Evolutionary conservation across 129 eudicot species (phyloP), one percentile per base, ranked within the genome.

Genomic region (Pulicaria dysenterica): DNA sequence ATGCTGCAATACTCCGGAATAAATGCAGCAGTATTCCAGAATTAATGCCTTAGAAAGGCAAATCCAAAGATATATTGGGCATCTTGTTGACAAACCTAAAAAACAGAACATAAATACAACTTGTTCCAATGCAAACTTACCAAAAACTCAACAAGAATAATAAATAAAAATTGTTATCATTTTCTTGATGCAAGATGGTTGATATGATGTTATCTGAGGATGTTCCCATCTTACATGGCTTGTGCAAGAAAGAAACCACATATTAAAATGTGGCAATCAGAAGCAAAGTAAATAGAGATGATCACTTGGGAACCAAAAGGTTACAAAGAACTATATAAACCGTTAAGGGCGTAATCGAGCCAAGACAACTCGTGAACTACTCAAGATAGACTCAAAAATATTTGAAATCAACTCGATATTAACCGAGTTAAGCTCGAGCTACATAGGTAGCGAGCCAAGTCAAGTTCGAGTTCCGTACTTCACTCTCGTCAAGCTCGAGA

Each of bases 191-290:
- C 48, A 37, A 8, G 45, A 50, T 36, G n/a, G n/a, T 4, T 59
- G 45, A 57, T 50, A 68, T 68, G 31, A 12, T 50, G 60, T 49
- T 38, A 68, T 49, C 47, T 12, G 38, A 67, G 36, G 1, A 50
- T 39, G 73, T 53, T 68, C 37, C 24, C 44, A 13, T 39, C 24
- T 68, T 12, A 58, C 19, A 49, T 49, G 46, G 41, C 38, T n/a
- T 50, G 16, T 34, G 73, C 73, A 68, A 12, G 49, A 67, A 43
- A 67, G 45, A 50, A 68, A 58, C 4, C 16, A 37, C 44, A 36
- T 16, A 37, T 12, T 58, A 55, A n/a, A 9, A 13, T 9, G 6
- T 58, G 16, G 64, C 9, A 36, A 58, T 34, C 64, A 34, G 17
- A 58, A 58, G 64, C 64, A 16, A 58, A 13, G 42, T 66, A 38